Conservation (phyloP, 225 moss, liverwort and hornwort genomes). For the Polytrichum formosum region DNA sequence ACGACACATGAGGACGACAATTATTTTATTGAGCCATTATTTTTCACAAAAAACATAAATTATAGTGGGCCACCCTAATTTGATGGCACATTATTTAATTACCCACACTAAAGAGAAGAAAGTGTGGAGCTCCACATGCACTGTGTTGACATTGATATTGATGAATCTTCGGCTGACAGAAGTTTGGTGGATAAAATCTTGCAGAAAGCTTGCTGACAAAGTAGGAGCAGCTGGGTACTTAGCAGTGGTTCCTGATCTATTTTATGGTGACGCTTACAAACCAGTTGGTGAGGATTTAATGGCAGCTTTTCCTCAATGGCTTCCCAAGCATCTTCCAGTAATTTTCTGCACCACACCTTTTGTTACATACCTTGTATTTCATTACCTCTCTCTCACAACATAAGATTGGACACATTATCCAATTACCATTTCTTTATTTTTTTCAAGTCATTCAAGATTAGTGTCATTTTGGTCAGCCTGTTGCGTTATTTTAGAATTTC, state of each 20-base stretch:
- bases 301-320: constrained; percentile 6
- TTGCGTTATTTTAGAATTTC: background rate
- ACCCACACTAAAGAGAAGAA: no score
- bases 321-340: constrained; percentile 21
- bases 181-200: background rate
- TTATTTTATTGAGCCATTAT: no score
- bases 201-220: constrained; percentile 58
- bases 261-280: constrained; percentile 26
- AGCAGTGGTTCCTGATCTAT: constrained; percentile 48
- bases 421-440: background rate
- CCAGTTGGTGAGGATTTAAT: background rate
- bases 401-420: background rate
- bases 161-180: background rate
- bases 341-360: background rate
- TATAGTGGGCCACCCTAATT: no score
- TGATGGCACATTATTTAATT: no score
- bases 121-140: no score
- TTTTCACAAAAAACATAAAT: no score
- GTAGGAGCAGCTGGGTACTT: constrained; percentile 42
- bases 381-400: background rate
- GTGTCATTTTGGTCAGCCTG: background rate
- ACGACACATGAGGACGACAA: background rate
- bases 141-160: no score
- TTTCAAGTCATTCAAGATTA: no score
- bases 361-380: background rate